Conservation (phyloP, 2,329 filamentous ascomycete genomes). For the Pseudogymnoascus verrucosus region DNA sequence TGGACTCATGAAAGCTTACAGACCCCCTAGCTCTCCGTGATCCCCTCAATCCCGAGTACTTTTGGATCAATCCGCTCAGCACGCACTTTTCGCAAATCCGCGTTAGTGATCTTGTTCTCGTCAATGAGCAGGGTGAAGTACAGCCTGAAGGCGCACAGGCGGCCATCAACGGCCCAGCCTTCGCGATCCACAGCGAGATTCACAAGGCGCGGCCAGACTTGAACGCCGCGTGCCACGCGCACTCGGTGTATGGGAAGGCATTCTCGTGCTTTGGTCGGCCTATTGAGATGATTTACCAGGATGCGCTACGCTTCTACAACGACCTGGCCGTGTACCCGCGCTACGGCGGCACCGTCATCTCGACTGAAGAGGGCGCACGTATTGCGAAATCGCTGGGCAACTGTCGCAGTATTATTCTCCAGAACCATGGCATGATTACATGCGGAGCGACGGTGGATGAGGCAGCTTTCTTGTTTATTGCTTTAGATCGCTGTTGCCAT, state of each 20-base stretch:
- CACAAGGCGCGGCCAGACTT: constrained; percentile 51
- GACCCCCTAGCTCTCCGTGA: constrained; percentile 23
- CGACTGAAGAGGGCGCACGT: constrained; percentile 39
- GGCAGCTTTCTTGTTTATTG: constrained; percentile 42
- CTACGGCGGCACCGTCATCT: constrained; percentile 46
- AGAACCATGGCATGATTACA: constrained; percentile 47
- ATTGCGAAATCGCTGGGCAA: constrained; percentile 40
- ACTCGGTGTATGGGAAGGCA: constrained; percentile 48
- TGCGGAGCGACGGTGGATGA: constrained; percentile 40
- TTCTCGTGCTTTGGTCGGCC: constrained; percentile 42
- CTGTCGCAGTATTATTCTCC: constrained; percentile 42
- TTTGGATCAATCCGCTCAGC: constrained; percentile 55
- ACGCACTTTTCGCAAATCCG: constrained; percentile 54
- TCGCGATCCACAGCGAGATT: constrained; percentile 41
- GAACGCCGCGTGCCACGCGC: constrained; percentile 47
- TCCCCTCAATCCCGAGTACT: constrained; percentile 31
- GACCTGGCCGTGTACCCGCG: constrained; percentile 30
- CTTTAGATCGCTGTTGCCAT: constrained; percentile 39
- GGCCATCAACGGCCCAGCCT: constrained; percentile 38
- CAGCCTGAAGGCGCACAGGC: constrained; percentile 31
- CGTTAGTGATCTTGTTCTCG: constrained; percentile 55
- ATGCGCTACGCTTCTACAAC: constrained; percentile 38
- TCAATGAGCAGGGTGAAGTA: constrained; percentile 51
- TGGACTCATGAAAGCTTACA: background rate
- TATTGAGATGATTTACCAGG: constrained; percentile 50